A percentile compares a stretch with the other conserved stretches of the same genome.
Evolutionary conservation across 345 rosid species (phyloP).

Genomic region (Arabidopsis suecica): DNA sequence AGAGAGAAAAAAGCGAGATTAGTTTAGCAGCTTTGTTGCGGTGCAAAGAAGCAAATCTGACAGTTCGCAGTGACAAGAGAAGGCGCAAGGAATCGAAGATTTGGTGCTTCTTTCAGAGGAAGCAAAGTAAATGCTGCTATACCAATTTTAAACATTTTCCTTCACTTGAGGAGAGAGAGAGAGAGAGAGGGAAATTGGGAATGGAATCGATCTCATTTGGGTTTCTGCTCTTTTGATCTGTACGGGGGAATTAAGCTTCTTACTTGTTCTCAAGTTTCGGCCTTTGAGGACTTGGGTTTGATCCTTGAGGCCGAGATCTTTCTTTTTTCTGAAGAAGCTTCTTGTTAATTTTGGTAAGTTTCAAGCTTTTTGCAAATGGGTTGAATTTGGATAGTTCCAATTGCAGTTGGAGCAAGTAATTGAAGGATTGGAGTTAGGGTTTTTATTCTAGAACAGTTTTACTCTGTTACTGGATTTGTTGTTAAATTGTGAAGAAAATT

Average conservation of each 20-base stretch:
- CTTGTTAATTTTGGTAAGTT: slow-evolving; percentile 36
- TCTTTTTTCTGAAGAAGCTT: slow-evolving; percentile 21
- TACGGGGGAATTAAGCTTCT: slow-evolving; percentile 31
- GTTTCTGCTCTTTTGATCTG: slow-evolving; percentile 40
- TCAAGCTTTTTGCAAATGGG: slow-evolving; percentile 33
- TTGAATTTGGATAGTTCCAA: slow-evolving; percentile 26
- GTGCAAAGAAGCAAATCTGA: slow-evolving; percentile 49
- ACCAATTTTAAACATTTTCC: slow-evolving; percentile 12
- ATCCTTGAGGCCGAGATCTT: slow-evolving; percentile 41
- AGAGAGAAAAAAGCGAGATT: background rate
- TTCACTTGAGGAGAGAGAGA: slow-evolving; percentile 27
- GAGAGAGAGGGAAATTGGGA: slow-evolving; percentile 23
- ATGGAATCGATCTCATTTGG: slow-evolving; percentile 39
- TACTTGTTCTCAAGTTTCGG: slow-evolving; percentile 15
- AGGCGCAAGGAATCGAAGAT: slow-evolving; percentile 45
- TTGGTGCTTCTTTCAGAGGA: slow-evolving; percentile 29
- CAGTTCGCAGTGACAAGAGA: slow-evolving; percentile 32
- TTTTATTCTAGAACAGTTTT: slow-evolving; percentile 28
- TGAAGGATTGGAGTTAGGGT: slow-evolving; percentile 29
- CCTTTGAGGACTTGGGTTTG: slow-evolving; percentile 40
- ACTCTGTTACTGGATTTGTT: slow-evolving; percentile 8
- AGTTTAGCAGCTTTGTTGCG: slow-evolving; percentile 40
- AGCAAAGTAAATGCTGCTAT: slow-evolving; percentile 43
- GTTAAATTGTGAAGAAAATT: background rate
- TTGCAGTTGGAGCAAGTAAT: slow-evolving; percentile 14